Evolutionary conservation across 139 green algal species (phyloP).

Genomic region (Pleodorina starrii): DNA sequence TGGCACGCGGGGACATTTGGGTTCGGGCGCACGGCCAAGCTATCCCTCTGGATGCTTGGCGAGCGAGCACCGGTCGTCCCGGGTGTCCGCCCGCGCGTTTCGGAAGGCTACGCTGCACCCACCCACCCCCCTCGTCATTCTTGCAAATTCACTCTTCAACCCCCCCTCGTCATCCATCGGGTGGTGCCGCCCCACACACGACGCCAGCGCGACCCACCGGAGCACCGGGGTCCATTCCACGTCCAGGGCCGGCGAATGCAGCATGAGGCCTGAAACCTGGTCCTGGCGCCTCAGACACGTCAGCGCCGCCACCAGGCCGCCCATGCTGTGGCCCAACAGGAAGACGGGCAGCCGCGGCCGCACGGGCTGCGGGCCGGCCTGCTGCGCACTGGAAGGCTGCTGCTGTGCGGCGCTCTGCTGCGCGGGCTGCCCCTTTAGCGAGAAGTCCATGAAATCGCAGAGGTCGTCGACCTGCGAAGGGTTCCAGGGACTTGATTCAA

Average conservation of each 20-base stretch:
- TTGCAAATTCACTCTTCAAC: too few relatives aligned
- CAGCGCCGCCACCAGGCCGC: conserved; percentile 73
- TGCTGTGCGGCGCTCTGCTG: background rate
- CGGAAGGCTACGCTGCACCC: too few relatives aligned
- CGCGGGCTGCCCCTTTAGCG: background rate
- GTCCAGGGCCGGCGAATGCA: conserved; percentile 77
- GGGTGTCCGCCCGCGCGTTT: too few relatives aligned
- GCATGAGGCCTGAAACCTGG: conserved; percentile 71
- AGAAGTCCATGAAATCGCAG: conserved; percentile 28
- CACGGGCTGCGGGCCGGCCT: background rate
- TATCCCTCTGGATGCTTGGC: too few relatives aligned
- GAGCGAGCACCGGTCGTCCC: too few relatives aligned
- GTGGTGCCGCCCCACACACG: too few relatives aligned
- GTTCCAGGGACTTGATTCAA: too few relatives aligned
- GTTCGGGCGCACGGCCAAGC: too few relatives aligned
- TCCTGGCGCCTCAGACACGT: conserved; percentile 61
- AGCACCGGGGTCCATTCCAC: conserved; percentile 81
- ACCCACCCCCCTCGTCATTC: too few relatives aligned
- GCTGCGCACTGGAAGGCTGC: background rate
- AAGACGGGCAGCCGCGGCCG: background rate
- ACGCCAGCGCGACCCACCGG: conserved; percentile 47
- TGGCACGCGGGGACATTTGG: too few relatives aligned
- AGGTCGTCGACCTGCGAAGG: background rate
- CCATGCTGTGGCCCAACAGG: conserved; percentile 58
- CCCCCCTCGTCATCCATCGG: too few relatives aligned